phyloP scores from a whole-genome alignment of 768 basidiomycete genomes.

The Pisolithus sp. region DNA sequence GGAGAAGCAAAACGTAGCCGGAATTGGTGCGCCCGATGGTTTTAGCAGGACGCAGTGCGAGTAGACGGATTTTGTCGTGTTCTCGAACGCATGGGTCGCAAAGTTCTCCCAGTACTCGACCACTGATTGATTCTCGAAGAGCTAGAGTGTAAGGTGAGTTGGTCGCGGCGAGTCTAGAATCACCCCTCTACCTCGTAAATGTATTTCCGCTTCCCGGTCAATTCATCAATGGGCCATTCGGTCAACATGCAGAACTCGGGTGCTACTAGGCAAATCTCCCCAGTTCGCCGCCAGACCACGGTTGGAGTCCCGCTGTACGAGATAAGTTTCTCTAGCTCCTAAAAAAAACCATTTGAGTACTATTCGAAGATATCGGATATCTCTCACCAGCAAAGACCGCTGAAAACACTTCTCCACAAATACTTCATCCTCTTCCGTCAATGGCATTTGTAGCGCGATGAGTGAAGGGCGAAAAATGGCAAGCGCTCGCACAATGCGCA shows the following conservation, averaged over 20 bases:
- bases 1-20: conserved; percentile 93
- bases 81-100: conserved; percentile 94
- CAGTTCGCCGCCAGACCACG: conserved; percentile 95
- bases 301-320: conserved; percentile 97
- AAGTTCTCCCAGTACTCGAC: conserved; percentile 98
- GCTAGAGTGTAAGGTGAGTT: conserved; percentile 33
- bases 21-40: conserved; percentile 75
- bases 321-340: conserved; percentile 94
- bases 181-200: conserved; percentile 27
- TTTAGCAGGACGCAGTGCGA: conserved; percentile 88
- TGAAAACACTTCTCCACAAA: conserved; percentile 97
- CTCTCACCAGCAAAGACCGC: conserved; percentile 75
- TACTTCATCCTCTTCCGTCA: conserved; percentile 92
- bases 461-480: conserved; percentile 95
- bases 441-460: conserved; percentile 96
- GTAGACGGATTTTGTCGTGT: conserved; percentile 92
- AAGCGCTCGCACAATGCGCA: conserved; percentile 89
- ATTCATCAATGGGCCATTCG: conserved; percentile 82
- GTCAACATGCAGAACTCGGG: conserved; percentile 95
- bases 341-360: conserved; percentile 2
- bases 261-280: conserved; percentile 95
- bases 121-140: conserved; percentile 93
- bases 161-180: conserved; percentile 12
- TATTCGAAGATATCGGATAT: not conserved
- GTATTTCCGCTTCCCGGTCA: conserved; percentile 53